These are phyloP conservation scores for Trichocomaceae sp. DNA, from an alignment of 2,329 filamentous ascomycete species.

Conservation along the genomic window DNA sequence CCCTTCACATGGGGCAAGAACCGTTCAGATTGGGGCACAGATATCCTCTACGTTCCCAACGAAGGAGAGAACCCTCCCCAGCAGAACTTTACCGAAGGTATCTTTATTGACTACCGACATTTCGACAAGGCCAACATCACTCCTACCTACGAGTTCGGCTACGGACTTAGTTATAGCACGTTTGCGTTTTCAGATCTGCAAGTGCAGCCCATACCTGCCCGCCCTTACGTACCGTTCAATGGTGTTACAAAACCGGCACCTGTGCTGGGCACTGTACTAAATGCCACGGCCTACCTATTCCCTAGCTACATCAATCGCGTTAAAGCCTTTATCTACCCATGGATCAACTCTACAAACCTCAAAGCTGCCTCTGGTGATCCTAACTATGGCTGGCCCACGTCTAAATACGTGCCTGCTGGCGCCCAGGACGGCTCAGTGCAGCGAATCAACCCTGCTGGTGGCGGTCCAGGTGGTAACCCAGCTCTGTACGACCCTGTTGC, in stretches of 20 bases:
- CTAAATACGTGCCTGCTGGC: conserved; percentile 46
- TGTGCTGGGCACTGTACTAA: conserved; percentile 43
- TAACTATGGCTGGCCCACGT: conserved; percentile 47
- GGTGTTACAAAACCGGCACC: conserved; percentile 51
- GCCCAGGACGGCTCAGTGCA: conserved; percentile 50
- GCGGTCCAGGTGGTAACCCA: conserved; percentile 55
- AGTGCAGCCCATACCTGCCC: conserved; percentile 39
- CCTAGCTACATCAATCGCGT: conserved; percentile 48
- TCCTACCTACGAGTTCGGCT: conserved; percentile 58
- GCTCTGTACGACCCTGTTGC: conserved; percentile 48
- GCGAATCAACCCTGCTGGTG: conserved; percentile 50
- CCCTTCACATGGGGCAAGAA: conserved; percentile 55
- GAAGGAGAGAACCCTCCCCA: conserved; percentile 52
- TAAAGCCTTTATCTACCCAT: conserved; percentile 57
- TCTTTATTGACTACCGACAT: conserved; percentile 51
- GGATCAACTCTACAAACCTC: conserved; percentile 55
- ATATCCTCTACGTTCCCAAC: conserved; percentile 53
- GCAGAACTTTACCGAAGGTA: conserved; percentile 54
- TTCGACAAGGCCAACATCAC: conserved; percentile 51
- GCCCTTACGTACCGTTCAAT: conserved; percentile 47
- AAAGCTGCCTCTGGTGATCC: conserved; percentile 46
- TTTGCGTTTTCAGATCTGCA: conserved; percentile 55
- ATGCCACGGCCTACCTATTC: conserved; percentile 50
- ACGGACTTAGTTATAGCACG: conserved; percentile 57
- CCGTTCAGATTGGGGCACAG: conserved; percentile 49